Conservation (phyloP, 2,329 filamentous ascomycete species). For the Magnaporthales sp. region DNA sequence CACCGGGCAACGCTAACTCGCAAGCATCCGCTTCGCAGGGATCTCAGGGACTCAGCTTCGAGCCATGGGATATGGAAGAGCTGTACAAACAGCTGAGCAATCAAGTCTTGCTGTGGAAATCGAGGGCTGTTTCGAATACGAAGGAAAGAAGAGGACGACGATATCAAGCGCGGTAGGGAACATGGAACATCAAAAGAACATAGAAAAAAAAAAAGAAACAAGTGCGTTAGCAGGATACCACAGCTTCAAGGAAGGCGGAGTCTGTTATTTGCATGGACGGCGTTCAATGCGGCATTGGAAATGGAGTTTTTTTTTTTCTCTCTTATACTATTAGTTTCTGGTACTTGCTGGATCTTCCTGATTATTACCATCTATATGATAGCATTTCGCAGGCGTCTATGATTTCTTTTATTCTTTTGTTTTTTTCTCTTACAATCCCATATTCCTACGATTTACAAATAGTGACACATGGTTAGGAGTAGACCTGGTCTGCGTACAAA, state of each 20-base stretch:
- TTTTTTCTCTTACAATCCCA: not conserved
- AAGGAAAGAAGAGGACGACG: not conserved
- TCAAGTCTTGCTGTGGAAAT: not conserved
- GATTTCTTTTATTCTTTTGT: not conserved
- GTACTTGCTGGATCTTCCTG: not conserved
- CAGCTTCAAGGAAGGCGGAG: not conserved
- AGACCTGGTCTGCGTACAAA: not conserved
- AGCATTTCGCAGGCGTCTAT: not conserved
- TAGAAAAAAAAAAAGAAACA: not conserved
- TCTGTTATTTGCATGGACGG: not conserved
- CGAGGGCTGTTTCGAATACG: not conserved
- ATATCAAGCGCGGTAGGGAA: not conserved
- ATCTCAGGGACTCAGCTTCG: constrained; percentile 13
- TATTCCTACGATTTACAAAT: not conserved
- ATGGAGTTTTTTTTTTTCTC: not conserved
- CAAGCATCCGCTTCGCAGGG: constrained; percentile 1
- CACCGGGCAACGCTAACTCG: constrained; percentile 10
- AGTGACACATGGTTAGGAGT: not conserved
- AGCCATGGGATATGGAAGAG: constrained; percentile 20
- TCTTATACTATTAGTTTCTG: not conserved
- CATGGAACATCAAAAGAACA: no score
- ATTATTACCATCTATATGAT: not conserved
- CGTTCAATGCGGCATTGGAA: not conserved
- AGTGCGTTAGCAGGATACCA: not conserved
- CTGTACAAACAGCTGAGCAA: constrained; percentile 11